Percentiles rank a stretch among this genome's conserved stretches.
Evolutionary conservation across 1,284 basidiomycete genomes (phyloP).

Genomic region (Naganishia cerealis): DNA sequence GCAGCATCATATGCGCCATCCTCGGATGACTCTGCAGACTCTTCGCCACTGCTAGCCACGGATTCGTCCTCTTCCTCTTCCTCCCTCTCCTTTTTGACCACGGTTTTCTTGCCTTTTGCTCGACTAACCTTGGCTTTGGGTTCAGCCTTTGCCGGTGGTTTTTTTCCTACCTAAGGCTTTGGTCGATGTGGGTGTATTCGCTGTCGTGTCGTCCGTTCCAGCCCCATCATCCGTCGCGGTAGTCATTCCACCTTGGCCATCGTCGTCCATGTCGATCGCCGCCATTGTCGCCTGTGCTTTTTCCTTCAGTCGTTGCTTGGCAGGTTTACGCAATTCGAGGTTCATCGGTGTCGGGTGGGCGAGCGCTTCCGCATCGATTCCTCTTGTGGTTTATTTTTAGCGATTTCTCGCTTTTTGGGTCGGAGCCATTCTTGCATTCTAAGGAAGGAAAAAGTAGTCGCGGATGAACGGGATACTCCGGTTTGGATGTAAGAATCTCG

Average conservation of each 20-base stretch:
- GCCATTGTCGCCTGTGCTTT: conserved; percentile 20
- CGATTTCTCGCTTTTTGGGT: conserved; percentile 35
- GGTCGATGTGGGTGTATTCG: conserved; percentile 1
- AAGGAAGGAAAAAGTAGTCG: background rate
- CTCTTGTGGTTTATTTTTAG: conserved; percentile 29
- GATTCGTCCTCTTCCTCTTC: conserved; percentile 28
- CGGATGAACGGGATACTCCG: background rate
- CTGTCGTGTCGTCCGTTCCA: conserved; percentile 8
- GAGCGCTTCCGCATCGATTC: conserved; percentile 28
- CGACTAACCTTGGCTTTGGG: conserved; percentile 3
- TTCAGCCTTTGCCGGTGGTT: conserved; percentile 3
- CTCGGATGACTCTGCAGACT: background rate
- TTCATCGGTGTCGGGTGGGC: conserved; percentile 35
- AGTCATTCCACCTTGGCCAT: conserved; percentile 18
- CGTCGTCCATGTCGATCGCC: conserved; percentile 4
- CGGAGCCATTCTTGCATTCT: conserved; percentile 36
- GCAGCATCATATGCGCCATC: background rate
- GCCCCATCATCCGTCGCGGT: conserved; percentile 4
- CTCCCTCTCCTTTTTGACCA: conserved; percentile 8
- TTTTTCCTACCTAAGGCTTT: background rate
- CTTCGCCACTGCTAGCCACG: conserved; percentile 6
- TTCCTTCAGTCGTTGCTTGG: conserved; percentile 17
- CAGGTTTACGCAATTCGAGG: conserved; percentile 29
- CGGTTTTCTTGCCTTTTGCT: conserved; percentile 6
- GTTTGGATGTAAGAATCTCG: conserved; percentile 39